Evolutionary conservation across 768 basidiomycete genomes (phyloP), one percentile per base, ranked within the genome.

Genomic region (Cubamyces sp.): DNA sequence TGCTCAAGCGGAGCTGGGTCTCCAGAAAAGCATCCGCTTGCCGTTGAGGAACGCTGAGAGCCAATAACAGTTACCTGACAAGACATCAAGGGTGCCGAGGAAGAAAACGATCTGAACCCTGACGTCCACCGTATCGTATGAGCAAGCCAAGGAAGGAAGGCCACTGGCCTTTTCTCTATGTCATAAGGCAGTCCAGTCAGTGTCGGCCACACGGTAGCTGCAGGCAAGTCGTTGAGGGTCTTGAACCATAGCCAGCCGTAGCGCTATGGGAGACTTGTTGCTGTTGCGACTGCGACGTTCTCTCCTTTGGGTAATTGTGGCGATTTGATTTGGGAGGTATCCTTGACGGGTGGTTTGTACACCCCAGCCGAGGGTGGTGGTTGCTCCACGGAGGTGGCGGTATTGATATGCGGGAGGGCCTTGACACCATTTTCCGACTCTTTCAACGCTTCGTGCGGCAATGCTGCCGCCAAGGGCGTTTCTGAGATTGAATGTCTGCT

Each of bases 221-320:
- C 25, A 16, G 12, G 11, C 40, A 51, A 25, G 23, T 49, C 42
- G 25, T 40, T 58, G 19, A 16, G 5, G 40, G 12, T 9, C 25
- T 45, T 34, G 57, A 21, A 2, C 21, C 25, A 15, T 18, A 26
- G 16, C 9, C 2, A 4, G 15, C 9, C 2, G 12, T 23, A 12
- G 42, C 25, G 62, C 69, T 73, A 75, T 71, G 67, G 64, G 21
- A 56, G 64, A 43, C 68, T 67, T 11, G 77, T 80, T 52, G 78
- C 77, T 55, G 85, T 78, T 51, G 81, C 77, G 61, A 88, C 78
- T 45, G 82, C 77, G 49, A 84, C 79, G 66, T 82, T 86, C 71
- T 90, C 88, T 64, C 80, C 81, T 65, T 86, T 84, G 18, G 86
- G 79, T 57, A 86, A 71, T 71, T 85, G 85, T 63, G 87, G 82